These are phyloP conservation scores for Nicotiana attenuata DNA, from an alignment of 257 asterid species.

Conservation along the genomic window DNA sequence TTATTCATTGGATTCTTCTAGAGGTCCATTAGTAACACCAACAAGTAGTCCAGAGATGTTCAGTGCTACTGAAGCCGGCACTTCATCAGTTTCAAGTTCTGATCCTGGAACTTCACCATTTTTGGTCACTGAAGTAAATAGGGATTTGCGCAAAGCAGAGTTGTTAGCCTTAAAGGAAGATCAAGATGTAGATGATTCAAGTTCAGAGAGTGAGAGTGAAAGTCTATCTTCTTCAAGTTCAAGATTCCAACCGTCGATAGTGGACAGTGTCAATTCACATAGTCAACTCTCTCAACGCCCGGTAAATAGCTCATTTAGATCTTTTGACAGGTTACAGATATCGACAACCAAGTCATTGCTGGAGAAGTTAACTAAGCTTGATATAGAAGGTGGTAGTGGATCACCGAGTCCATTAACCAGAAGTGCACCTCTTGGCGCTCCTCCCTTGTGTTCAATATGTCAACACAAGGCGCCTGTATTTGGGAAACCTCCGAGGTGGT, in stretches of 20 bases:
- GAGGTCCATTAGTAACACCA: constrained; percentile 82
- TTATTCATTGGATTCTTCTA: constrained; percentile 35
- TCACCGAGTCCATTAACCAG: constrained; percentile 57
- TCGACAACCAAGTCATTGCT: constrained; percentile 42
- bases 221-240: constrained; percentile 58
- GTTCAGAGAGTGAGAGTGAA: constrained; percentile 74
- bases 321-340: constrained; percentile 28
- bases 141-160: constrained; percentile 43
- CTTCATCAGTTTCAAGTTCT: constrained; percentile 89
- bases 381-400: constrained; percentile 46
- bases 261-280: constrained; percentile 42
- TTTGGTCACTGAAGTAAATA: constrained; percentile 31
- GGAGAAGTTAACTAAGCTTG: constrained; percentile 61
- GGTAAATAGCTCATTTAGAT: constrained; percentile 34
- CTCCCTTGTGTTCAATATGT: constrained; percentile 93
- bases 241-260: constrained; percentile 85
- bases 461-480: constrained; percentile 87
- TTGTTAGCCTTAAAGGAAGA: constrained; percentile 36
- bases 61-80: constrained; percentile 80
- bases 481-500: constrained; percentile 97
- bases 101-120: constrained; percentile 92
- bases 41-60: constrained; percentile 94
- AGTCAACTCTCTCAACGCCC: constrained; percentile 44
- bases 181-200: constrained; percentile 44
- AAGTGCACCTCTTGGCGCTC: constrained; percentile 60